A percentile compares a stretch with the other conserved stretches of the same genome.
phyloP scores from a whole-genome alignment of 2,329 filamentous ascomycete genomes.

The Phialocephala sp. region DNA sequence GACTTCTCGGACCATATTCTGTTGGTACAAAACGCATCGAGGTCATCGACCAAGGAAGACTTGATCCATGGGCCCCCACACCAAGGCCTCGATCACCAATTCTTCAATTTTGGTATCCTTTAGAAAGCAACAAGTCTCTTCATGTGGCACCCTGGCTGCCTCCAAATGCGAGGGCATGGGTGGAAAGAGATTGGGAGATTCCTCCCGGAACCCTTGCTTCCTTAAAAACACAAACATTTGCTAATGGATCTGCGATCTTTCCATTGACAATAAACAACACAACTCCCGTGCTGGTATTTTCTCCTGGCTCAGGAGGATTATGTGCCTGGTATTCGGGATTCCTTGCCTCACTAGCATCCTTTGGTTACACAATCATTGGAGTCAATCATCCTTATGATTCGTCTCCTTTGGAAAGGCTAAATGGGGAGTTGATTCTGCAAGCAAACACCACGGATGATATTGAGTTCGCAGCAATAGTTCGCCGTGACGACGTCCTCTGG shows the following conservation, averaged over 20 bases:
- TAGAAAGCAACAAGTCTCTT: neutral
- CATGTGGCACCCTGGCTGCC: neutral
- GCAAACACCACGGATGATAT: constrained; percentile 2
- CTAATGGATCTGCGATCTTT: constrained; percentile 6
- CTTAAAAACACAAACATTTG: constrained; percentile 5
- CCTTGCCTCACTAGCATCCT: constrained; percentile 1
- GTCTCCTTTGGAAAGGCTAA: neutral
- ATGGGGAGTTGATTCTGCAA: constrained; percentile 1
- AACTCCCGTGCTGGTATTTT: constrained; percentile 11
- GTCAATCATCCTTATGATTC: constrained; percentile 14
- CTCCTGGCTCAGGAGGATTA: neutral
- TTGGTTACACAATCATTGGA: constrained; percentile 7
- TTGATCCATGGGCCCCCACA: constrained; percentile 2
- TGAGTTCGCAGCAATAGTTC: neutral
- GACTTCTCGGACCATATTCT: neutral
- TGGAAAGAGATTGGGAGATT: neutral
- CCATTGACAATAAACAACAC: neutral
- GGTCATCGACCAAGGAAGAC: neutral
- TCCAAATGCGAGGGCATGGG: neutral
- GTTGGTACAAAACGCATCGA: constrained; percentile 4
- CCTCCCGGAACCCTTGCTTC: neutral
- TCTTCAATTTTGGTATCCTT: constrained; percentile 8
- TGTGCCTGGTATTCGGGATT: constrained; percentile 4
- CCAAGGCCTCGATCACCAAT: neutral
- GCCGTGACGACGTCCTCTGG: neutral